These are phyloP conservation scores for Martiniozyma asiatica DNA, from an alignment of 1,139 yeast genomes.

Conservation along the genomic window DNA sequence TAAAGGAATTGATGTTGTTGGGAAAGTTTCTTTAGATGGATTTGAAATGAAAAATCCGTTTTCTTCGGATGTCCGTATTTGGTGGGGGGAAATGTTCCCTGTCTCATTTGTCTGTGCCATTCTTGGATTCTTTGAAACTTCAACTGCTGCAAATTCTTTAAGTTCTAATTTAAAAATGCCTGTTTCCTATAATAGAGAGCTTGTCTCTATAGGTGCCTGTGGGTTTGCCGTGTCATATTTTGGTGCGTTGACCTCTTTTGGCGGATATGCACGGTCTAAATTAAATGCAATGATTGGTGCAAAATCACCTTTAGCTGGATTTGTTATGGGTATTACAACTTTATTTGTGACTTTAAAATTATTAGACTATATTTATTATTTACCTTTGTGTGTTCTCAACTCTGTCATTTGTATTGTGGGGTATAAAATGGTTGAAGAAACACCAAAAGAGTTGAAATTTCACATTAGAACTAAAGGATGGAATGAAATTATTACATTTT, in stretches of 20 bases:
- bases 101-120: conserved; percentile 70
- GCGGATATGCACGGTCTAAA: conserved; percentile 91
- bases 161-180: conserved; percentile 58
- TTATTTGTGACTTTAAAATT: conserved; percentile 51
- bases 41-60: conserved; percentile 39
- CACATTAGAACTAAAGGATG: conserved; percentile 68
- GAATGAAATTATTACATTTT: conserved; percentile 64
- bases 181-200: conserved; percentile 62
- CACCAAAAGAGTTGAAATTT: conserved; percentile 67
- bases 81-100: conserved; percentile 34
- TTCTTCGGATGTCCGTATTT: conserved; percentile 23
- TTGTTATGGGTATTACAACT: conserved; percentile 66
- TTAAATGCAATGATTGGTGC: conserved; percentile 83
- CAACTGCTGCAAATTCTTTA: conserved; percentile 78
- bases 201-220: conserved; percentile 72
- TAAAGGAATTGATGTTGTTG: conserved; percentile 56
- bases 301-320: conserved; percentile 72
- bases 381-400: conserved; percentile 74
- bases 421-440: conserved; percentile 67
- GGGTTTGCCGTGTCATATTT: conserved; percentile 57
- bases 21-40: conserved; percentile 39
- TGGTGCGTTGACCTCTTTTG: conserved; percentile 86
- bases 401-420: conserved; percentile 79
- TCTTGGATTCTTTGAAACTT: conserved; percentile 86
- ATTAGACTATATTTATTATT: conserved; percentile 52